Base-by-base conservation (phyloP, 164 flowering plant genomes). In the Tetrastigma voinierianum region DNA sequence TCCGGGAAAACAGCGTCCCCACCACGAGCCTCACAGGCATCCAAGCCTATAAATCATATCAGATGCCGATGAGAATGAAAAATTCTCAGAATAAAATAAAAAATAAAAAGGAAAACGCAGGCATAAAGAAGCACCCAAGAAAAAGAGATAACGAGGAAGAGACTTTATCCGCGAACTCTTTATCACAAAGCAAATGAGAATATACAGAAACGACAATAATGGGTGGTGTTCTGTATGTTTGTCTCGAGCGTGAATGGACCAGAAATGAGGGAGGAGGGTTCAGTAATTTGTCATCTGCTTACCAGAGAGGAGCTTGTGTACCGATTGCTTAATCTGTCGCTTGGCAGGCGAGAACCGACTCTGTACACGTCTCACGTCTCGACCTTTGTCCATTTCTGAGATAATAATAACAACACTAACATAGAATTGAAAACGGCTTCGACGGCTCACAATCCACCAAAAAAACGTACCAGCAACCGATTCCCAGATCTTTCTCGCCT, bases 371-470 rank as follows among this genome's bases (percentile, higher is more conserved):
- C 68, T 78, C 80, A 73, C 66, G 69, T 82, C 84, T 68, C 80
- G 75, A 73, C 62, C 59, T 56, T 73, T 83, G 74, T 85, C 84
- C 89, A 80, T 85, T 77, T 81, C 69, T 57, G 60, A 3, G 59
- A 23, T 48, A 8, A 46, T 46, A 54, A 62, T 44, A 46, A 21
- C 10, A 32, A 52, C 19, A 45, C 51, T 58, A 68, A 55, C 81
- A 75, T 70, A 64, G 51, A 61, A 16, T 55, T 46, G 66, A 60
- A 44, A 68, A 59, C 55, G 67, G 64, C 71, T 59, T 46, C 58
- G 23, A 19, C 2, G 68, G 69, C 59, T 45, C 55, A 54, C 46
- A 64, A 69, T 56, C 59, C 61, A 57, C 14, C 19, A 51, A 47
- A 51, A 15, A 52, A 53, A 53, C 43, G 44, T 43, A 10, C n/a